Percentiles rank a stretch among this genome's conserved stretches.
Evolutionary conservation across 2,329 filamentous ascomycete genomes (phyloP).

Genomic region (Tolypocladium endophyticum): DNA sequence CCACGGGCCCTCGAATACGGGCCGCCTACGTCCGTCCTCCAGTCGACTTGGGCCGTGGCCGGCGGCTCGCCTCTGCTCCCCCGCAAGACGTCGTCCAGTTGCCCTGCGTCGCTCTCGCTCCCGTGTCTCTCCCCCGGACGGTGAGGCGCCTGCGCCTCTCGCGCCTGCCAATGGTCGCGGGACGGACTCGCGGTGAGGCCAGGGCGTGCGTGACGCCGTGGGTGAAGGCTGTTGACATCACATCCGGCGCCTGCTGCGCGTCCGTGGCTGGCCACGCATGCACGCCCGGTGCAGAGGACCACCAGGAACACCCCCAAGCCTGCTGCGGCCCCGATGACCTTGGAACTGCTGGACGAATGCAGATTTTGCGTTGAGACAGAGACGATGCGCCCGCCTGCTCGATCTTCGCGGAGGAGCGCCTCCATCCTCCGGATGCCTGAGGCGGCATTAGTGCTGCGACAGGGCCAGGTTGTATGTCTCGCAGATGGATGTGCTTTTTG

Average conservation of each 20-base stretch:
- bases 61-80: background rate
- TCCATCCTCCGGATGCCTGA: background rate
- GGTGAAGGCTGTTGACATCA: background rate
- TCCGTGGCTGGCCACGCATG: background rate
- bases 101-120: background rate
- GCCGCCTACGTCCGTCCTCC: background rate
- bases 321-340: background rate
- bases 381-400: background rate
- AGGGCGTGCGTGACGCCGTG: background rate
- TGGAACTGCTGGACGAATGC: background rate
- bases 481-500: background rate
- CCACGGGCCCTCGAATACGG: background rate
- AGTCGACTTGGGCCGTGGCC: background rate
- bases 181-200: background rate
- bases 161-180: background rate
- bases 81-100: background rate
- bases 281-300: background rate
- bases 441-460: background rate
- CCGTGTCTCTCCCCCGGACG: background rate
- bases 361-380: background rate
- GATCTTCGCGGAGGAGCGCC: background rate
- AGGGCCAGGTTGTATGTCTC: background rate
- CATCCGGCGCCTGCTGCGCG: background rate
- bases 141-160: background rate
- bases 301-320: background rate